Evolutionary conservation across 1,284 basidiomycete genomes (phyloP).

Genomic region (Pholiota adiposa): DNA sequence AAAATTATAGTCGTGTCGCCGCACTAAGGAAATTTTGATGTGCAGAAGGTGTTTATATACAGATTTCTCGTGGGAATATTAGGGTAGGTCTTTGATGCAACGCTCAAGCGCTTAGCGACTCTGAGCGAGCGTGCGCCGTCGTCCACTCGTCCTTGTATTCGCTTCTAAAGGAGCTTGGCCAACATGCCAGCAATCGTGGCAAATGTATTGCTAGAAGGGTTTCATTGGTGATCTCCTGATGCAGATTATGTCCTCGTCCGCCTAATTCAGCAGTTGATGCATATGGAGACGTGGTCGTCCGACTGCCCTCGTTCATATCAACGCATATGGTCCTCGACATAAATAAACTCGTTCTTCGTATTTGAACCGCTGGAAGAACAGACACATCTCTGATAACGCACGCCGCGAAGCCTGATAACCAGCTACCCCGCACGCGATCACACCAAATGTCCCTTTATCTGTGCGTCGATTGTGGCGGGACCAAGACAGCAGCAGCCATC

Average conservation of each 20-base stretch:
- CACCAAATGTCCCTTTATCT: slow-evolving; percentile 50
- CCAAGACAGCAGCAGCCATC: slow-evolving; percentile 78
- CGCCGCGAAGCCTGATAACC: background rate
- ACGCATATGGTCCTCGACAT: slow-evolving; percentile 15
- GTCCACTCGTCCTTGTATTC: too few relatives aligned
- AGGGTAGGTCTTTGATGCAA: slow-evolving; percentile 30
- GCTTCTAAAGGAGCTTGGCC: too few relatives aligned
- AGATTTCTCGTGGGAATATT: slow-evolving; percentile 36
- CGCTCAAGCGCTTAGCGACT: background rate
- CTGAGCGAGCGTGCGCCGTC: background rate
- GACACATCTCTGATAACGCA: too few relatives aligned
- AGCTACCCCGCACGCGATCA: background rate
- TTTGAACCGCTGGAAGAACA: background rate
- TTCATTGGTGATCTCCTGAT: too few relatives aligned
- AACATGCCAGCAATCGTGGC: too few relatives aligned
- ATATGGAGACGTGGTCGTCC: slow-evolving; percentile 13
- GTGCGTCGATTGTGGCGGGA: slow-evolving; percentile 82
- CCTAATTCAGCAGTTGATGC: slow-evolving; percentile 10
- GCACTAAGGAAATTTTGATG: slow-evolving; percentile 55
- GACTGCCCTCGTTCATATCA: slow-evolving; percentile 7
- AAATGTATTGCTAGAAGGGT: too few relatives aligned
- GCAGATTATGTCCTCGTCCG: background rate
- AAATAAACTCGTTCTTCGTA: slow-evolving; percentile 7
- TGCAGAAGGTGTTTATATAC: slow-evolving; percentile 29
- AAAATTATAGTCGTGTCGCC: slow-evolving; percentile 74